phyloP scores from a whole-genome alignment of 257 asterid genomes.

The Linaria vulgaris region DNA sequence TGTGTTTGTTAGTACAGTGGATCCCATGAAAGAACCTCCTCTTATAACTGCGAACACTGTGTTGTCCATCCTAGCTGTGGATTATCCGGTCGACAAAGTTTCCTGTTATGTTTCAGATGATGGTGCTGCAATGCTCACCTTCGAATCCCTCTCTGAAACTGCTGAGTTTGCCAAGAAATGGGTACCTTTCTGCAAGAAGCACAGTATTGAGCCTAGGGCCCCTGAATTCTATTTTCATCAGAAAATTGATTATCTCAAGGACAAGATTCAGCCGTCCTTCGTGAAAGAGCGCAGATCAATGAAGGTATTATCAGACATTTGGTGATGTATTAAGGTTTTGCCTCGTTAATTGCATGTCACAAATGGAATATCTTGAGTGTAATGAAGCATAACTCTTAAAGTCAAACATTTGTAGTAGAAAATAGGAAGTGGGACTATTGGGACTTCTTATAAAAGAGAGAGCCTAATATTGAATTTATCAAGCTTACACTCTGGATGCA shows the following conservation, averaged over 20 bases:
- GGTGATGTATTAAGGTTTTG: too few relatives aligned
- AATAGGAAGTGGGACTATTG: too few relatives aligned
- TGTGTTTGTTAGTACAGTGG: conserved; percentile 60
- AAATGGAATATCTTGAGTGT: too few relatives aligned
- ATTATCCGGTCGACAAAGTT: conserved; percentile 53
- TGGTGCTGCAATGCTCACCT: conserved; percentile 56
- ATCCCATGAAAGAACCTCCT: conserved; percentile 57
- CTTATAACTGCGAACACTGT: conserved; percentile 51
- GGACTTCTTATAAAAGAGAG: too few relatives aligned
- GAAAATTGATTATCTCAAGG: conserved; percentile 53
- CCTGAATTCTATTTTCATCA: conserved; percentile 55
- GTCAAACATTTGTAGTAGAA: too few relatives aligned
- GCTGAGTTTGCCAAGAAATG: conserved; percentile 50
- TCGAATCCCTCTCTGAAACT: conserved; percentile 50
- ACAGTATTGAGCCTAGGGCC: conserved; percentile 49
- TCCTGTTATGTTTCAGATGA: conserved; percentile 56
- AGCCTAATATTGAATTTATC: too few relatives aligned
- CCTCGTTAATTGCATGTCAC: too few relatives aligned
- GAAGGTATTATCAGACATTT: conserved; percentile 34
- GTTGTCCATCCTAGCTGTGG: conserved; percentile 49
- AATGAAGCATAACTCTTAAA: too few relatives aligned
- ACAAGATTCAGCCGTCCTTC: conserved; percentile 52
- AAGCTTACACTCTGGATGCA: too few relatives aligned
- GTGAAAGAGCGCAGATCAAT: conserved; percentile 53
- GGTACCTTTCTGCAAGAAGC: conserved; percentile 57